Base-by-base conservation (phyloP, 192 early-diverging fungal species). In the Mortierella alpina region DNA sequence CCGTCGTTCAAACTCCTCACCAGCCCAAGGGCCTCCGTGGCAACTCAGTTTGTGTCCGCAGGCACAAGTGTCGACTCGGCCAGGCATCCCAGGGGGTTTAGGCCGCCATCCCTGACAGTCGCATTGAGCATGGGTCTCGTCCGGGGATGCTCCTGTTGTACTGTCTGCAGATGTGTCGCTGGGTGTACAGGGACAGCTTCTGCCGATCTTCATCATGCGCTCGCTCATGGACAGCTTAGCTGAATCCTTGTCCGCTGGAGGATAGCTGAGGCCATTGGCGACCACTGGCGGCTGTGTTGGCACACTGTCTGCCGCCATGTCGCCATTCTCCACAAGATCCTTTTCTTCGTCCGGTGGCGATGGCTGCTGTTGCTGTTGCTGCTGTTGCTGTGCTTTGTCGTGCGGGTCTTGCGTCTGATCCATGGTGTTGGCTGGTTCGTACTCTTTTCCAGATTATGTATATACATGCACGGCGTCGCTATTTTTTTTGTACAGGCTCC, bases 81-180 rank as follows among this genome's bases (percentile, higher is more conserved):
- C 83, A 40, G 61, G 55, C 6, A 61, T 68, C 11, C 73, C 68
- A 13, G 70, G 66, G 13, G 64, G 70, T 22, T 76, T 85, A 59
- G 86, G 88, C 57, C 68, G 64, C 88, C 88, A 89, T 6, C 85
- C 84, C 66, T 81, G 73, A 68, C 88, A 89, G 44, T 63, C 46
- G 69, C 88, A 89, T 11, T 71, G 62, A 4, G 5, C 47, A 7
- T 22, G 20, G n/a, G 18, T 39, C 6, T 59, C 48, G 1, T 6
- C 58, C 44, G 54, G 55, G 50, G 56, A n/a, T 60, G 57, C 55
- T 0, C 18, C 54, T 44, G 55, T 20, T 1, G 46, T 3, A 31
- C 31, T 31, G 31, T 31, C 23, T 52, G 17, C 14, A 18, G 42
- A 17, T 41, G 44, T 50, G 7, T 15, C 22, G 20, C 39, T n/a